Base-by-base conservation (phyloP, 2,329 filamentous ascomycete genomes). In the Pseudogymnoascus pannorum region DNA sequence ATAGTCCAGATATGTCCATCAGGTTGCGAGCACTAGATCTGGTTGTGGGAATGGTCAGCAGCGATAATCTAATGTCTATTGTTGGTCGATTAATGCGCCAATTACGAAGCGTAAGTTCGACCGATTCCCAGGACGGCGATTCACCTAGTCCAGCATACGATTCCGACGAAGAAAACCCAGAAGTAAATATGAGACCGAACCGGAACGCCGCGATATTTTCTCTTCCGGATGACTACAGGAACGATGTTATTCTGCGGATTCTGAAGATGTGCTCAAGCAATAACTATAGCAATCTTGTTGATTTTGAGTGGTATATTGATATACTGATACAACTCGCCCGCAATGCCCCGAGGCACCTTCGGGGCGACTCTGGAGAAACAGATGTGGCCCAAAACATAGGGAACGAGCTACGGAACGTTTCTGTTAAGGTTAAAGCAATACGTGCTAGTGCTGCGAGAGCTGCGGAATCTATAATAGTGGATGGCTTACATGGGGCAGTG, bases 261-360 rank as follows among this genome's bases (percentile, higher is more conserved):
- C 73, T 97, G 9, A 85, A 87, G 64, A 96, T 99, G 85, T 97
- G 93, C 73, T 90, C 91, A 7, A 86, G 87, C 66, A 88, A 92
- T 66, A 96, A 92, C 64, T 99, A 97, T 72, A 82, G 83, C 38
- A 91, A 92, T 70, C 80, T 99, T 57, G 78, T 82, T 59, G 93
- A 99, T 72, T 99, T 99, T 72, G 93, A 97, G 67, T 99, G 94
- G 94, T 97, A 97, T 73, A 88, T 97, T 66, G 90, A 94, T 66
- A 85, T 96, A 26, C 77, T 99, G 29, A 88, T 91, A 4, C 91
- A 96, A 71, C 81, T 99, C 12, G 85, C 97, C 40, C 86, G 87
- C 71, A 81, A 90, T 75, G 79, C 87, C 18, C 88, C 78, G 0
- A 54, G 48, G 26, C 48, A 54, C 26, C 68, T 77, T n/a, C 75